phyloP scores from a whole-genome alignment of 2,329 filamentous ascomycete species.

The Cladosporium halotolerans region DNA sequence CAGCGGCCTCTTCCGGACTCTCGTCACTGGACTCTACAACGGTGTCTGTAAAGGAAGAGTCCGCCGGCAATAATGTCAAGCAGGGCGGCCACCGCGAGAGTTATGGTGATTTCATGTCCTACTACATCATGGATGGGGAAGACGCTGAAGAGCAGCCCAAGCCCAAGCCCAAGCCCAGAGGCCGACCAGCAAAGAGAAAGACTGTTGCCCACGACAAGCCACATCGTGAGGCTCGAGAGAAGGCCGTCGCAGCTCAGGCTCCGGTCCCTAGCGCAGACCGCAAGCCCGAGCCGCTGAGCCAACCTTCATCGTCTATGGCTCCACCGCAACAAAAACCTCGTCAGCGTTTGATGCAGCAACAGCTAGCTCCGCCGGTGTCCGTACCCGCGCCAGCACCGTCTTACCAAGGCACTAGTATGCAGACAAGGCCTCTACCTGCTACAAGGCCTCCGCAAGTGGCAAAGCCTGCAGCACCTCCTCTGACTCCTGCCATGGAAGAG shows the following conservation, averaged over 20 bases:
- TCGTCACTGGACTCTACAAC: slow-evolving; percentile 20
- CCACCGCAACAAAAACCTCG: neutral
- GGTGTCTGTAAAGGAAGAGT: slow-evolving; percentile 10
- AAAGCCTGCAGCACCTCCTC: neutral
- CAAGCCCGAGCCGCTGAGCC: neutral
- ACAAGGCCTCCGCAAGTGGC: neutral
- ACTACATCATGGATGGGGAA: slow-evolving; percentile 26
- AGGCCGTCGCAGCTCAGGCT: neutral
- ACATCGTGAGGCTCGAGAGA: neutral
- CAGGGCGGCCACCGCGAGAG: slow-evolving; percentile 12
- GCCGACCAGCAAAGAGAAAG: neutral
- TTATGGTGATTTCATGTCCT: slow-evolving; percentile 29
- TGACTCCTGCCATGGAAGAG: neutral
- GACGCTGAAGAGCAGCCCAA: slow-evolving; percentile 13
- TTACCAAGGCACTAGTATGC: neutral
- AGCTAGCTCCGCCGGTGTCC: neutral
- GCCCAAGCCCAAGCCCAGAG: slow-evolving; percentile 4
- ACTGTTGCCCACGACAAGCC: neutral
- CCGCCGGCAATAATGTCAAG: neutral
- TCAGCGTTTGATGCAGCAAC: neutral
- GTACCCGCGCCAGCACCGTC: neutral
- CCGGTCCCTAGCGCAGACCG: neutral
- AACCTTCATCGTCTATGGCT: neutral
- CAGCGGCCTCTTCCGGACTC: slow-evolving; percentile 20
- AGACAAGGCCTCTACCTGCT: neutral